Conservation (phyloP, 169 alveolate genomes). For the Perkinsus chesapeaki region DNA sequence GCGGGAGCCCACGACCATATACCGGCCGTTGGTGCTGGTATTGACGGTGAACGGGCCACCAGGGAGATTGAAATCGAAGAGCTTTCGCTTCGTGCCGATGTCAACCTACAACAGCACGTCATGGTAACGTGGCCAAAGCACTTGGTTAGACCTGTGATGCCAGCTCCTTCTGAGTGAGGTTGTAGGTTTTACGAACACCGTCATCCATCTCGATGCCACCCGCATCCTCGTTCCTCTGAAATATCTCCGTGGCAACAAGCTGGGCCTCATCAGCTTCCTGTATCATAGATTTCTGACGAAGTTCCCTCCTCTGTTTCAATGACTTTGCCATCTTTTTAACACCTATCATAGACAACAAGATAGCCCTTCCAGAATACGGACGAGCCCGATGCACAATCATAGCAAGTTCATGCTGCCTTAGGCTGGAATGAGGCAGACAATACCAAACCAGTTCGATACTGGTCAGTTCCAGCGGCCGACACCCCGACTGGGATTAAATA, state of each 20-base stretch:
- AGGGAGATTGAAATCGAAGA: constrained; percentile 57
- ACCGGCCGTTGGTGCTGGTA: constrained; percentile 63
- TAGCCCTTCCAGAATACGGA: no score
- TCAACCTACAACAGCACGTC: background rate
- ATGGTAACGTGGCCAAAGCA: no score
- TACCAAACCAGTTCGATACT: no score
- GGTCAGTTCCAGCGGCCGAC: no score
- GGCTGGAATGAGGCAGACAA: no score
- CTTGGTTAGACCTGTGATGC: background rate
- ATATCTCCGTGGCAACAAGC: background rate
- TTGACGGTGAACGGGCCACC: constrained; percentile 66
- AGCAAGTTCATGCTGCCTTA: no score
- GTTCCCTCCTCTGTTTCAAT: background rate
- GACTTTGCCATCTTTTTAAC: background rate
- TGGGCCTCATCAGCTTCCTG: background rate
- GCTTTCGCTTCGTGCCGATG: constrained; percentile 31
- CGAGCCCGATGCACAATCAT: no score
- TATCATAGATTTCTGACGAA: background rate
- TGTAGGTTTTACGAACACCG: background rate
- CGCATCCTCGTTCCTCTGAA: background rate
- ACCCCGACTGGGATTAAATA: no score
- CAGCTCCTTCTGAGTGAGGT: background rate
- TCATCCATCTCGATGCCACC: background rate
- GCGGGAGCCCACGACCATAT: constrained; percentile 56
- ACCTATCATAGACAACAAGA: no score